Conservation (phyloP, 2,329 filamentous ascomycete genomes). For the Xylaria hypoxylon region DNA sequence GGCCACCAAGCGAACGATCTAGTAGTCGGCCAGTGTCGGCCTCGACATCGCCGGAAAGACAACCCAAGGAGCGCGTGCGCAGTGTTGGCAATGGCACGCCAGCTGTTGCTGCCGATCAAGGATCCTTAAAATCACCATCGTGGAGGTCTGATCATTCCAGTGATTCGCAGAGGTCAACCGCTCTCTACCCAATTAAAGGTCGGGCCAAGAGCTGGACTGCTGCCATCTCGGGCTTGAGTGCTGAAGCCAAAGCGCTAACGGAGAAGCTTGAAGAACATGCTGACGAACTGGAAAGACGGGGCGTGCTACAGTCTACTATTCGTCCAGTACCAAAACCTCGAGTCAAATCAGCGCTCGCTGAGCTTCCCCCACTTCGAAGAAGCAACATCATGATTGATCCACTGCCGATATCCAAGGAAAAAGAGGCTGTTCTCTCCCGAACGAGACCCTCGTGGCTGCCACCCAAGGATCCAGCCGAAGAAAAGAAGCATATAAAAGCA, state of each 20-base stretch:
- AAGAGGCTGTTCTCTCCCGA: constrained; percentile 83
- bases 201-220: constrained; percentile 81
- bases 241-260: constrained; percentile 79
- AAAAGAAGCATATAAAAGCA: constrained; percentile 86
- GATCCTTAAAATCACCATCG: constrained; percentile 68
- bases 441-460: constrained; percentile 87
- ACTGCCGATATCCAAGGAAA: constrained; percentile 85
- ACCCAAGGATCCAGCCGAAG: constrained; percentile 89
- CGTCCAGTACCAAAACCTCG: constrained; percentile 60
- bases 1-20: constrained; percentile 67
- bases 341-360: constrained; percentile 74
- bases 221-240: constrained; percentile 74
- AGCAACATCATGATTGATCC: constrained; percentile 88
- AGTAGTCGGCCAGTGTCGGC: constrained; percentile 66
- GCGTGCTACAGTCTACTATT: constrained; percentile 40
- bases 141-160: constrained; percentile 62
- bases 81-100: constrained; percentile 75
- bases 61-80: constrained; percentile 62
- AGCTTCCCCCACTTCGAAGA: constrained; percentile 76
- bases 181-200: constrained; percentile 59
- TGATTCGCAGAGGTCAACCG: constrained; percentile 50
- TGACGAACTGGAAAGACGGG: constrained; percentile 68
- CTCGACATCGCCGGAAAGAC: constrained; percentile 65
- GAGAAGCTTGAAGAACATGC: constrained; percentile 85
- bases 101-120: constrained; percentile 67